phyloP scores from a whole-genome alignment of 495 filamentous ascomycete genomes.

The Haplographium delicatum region DNA sequence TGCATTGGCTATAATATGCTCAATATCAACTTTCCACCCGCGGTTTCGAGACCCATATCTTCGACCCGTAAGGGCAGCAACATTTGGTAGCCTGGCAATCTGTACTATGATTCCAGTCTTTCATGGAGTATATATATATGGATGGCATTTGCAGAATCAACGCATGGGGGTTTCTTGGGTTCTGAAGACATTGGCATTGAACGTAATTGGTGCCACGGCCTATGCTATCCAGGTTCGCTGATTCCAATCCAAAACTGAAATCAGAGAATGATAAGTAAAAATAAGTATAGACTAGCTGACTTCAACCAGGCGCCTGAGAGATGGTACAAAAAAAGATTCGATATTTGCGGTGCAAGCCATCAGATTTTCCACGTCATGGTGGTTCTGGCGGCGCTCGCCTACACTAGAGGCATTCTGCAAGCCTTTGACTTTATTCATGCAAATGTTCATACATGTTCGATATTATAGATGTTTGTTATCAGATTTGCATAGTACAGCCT shows the following conservation, averaged over 20 bases:
- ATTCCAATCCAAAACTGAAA: no score
- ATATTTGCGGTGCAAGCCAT: slow-evolving; percentile 45
- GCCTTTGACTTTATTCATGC: slow-evolving; percentile 44
- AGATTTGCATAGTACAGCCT: not conserved
- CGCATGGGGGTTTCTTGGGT: slow-evolving; percentile 42
- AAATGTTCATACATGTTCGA: not conserved
- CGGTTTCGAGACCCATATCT: slow-evolving; percentile 33
- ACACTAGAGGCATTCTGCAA: slow-evolving; percentile 37
- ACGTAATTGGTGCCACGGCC: slow-evolving; percentile 33
- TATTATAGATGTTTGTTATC: no score
- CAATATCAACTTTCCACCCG: slow-evolving; percentile 32
- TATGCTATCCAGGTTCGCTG: slow-evolving; percentile 41
- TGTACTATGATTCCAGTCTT: slow-evolving; percentile 37
- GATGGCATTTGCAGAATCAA: slow-evolving; percentile 31
- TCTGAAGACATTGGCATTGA: slow-evolving; percentile 32
- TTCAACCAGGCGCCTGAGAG: slow-evolving; percentile 41
- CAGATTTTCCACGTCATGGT: slow-evolving; percentile 49
- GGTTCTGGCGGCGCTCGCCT: slow-evolving; percentile 38
- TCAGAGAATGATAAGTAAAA: no score
- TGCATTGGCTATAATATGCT: slow-evolving; percentile 29
- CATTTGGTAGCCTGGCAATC: slow-evolving; percentile 41
- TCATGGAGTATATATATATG: slow-evolving; percentile 36
- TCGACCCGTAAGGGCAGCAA: slow-evolving; percentile 30
- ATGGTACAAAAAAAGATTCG: slow-evolving; percentile 39
- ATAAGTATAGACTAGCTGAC: slow-evolving; percentile 3